Conservation (phyloP, 768 basidiomycete species). For the Pseudohyphozyma bogoriensis region DNA sequence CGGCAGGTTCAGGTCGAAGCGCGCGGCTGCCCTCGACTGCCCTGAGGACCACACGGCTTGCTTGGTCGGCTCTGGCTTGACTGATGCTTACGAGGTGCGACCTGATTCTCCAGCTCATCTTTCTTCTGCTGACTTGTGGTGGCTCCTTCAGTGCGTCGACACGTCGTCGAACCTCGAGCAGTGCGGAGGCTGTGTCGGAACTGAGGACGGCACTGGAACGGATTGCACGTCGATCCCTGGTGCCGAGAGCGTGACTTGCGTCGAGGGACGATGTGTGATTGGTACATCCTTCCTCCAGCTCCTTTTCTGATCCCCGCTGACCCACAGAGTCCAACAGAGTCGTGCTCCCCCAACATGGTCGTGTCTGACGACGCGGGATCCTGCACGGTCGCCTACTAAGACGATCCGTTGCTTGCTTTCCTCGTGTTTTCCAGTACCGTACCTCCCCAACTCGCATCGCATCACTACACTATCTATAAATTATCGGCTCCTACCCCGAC, state of each 20-base stretch:
- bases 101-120: background rate
- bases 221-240: slow-evolving; percentile 62
- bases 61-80: slow-evolving; percentile 4
- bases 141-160: slow-evolving; percentile 45
- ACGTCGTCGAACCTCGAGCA: slow-evolving; percentile 52
- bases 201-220: slow-evolving; percentile 47
- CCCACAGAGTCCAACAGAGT: background rate
- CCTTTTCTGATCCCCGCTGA: background rate
- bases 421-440: no score
- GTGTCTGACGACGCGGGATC: no score
- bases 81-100: slow-evolving; percentile 19
- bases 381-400: background rate
- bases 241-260: slow-evolving; percentile 47
- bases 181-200: slow-evolving; percentile 61
- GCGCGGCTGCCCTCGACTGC: slow-evolving; percentile 4
- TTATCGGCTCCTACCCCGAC: background rate
- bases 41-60: slow-evolving; percentile 20
- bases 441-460: no score
- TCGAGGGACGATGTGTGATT: slow-evolving; percentile 8
- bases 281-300: background rate
- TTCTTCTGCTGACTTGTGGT: background rate
- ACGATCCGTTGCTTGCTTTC: background rate
- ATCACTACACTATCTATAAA: background rate
- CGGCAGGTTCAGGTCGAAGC: slow-evolving; percentile 17
- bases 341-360: background rate